phyloP scores from a whole-genome alignment of 345 rosid genomes.

The Hirschfeldia incana region DNA sequence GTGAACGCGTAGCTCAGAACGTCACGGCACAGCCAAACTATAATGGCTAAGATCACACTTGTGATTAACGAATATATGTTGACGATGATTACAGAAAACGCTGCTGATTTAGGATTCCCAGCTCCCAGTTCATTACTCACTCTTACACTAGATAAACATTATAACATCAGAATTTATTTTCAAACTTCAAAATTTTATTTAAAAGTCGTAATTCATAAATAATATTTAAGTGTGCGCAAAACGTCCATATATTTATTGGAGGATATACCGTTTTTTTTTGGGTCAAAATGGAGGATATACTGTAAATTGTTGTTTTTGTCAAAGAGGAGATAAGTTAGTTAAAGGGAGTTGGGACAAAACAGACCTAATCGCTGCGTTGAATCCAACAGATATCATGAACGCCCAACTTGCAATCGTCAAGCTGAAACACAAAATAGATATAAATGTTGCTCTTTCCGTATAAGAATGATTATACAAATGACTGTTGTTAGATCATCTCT shows the following conservation, averaged over 20 bases:
- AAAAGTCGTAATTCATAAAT: background rate
- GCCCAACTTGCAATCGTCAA: slow-evolving; percentile 55
- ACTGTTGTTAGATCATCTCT: no score
- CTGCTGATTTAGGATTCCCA: slow-evolving; percentile 64
- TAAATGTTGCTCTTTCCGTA: background rate
- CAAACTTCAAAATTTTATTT: background rate
- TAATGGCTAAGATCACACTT: slow-evolving; percentile 40
- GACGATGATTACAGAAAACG: slow-evolving; percentile 59
- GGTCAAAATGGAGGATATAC: background rate
- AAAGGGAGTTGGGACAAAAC: background rate
- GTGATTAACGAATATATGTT: slow-evolving; percentile 48
- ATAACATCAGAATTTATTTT: background rate
- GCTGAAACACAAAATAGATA: slow-evolving; percentile 35
- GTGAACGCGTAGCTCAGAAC: slow-evolving; percentile 65
- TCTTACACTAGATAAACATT: slow-evolving; percentile 54
- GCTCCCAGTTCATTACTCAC: slow-evolving; percentile 89
- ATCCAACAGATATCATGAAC: slow-evolving; percentile 64
- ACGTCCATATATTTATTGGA: background rate
- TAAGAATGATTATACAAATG: no score
- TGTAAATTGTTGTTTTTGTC: background rate
- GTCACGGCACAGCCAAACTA: slow-evolving; percentile 43
- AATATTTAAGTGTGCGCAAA: background rate
- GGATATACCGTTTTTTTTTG: background rate
- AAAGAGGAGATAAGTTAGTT: background rate
- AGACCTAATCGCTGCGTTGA: slow-evolving; percentile 67